These are phyloP conservation scores for Astragalus membranaceus DNA, from an alignment of 306 rosid genomes.

Conservation along the genomic window DNA sequence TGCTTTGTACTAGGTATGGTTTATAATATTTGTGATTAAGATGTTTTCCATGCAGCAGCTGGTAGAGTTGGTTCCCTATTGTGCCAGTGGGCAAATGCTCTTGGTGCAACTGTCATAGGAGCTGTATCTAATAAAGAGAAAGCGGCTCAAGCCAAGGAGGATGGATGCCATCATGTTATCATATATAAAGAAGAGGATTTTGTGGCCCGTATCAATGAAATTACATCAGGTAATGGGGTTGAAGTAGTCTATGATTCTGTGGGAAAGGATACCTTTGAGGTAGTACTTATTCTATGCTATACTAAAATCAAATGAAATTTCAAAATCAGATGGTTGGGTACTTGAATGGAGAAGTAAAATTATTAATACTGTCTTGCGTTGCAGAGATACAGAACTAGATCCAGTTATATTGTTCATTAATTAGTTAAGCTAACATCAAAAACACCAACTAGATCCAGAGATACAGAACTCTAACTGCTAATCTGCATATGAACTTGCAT, in stretches of 20 bases:
- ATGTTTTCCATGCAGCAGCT: slow-evolving; percentile 88
- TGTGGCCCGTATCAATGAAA: no score
- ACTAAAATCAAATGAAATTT: no score
- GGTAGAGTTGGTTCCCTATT: slow-evolving; percentile 88
- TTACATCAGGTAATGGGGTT: no score
- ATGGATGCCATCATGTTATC: slow-evolving; percentile 78
- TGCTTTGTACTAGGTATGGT: no score
- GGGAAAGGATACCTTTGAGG: no score
- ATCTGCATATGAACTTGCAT: no score
- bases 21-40: no score
- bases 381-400: not conserved
- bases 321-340: not conserved
- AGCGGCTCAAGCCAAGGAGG: slow-evolving; percentile 81
- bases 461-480: not conserved
- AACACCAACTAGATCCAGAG: not conserved
- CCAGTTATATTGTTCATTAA: not conserved
- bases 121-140: slow-evolving; percentile 69
- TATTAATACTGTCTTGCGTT: not conserved
- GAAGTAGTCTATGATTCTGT: no score
- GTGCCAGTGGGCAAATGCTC: slow-evolving; percentile 84
- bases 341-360: not conserved
- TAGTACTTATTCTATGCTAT: no score
- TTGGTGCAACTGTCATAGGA: slow-evolving; percentile 86
- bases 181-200: no score
- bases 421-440: not conserved